A percentile compares a stretch with the other conserved stretches of the same genome.
phyloP scores from a whole-genome alignment of 495 filamentous ascomycete genomes.

The Gamarada debralockiae region DNA sequence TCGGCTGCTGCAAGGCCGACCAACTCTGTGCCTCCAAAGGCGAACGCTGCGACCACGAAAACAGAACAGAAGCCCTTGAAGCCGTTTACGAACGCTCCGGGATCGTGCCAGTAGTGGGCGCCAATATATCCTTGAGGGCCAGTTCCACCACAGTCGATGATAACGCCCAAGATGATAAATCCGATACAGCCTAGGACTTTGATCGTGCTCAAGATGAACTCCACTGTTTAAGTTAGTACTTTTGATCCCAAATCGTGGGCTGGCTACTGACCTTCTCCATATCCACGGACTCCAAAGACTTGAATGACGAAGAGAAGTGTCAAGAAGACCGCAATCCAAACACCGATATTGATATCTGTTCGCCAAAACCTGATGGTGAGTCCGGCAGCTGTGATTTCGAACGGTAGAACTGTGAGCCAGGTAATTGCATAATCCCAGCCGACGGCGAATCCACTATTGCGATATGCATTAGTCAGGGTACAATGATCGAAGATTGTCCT shows the following conservation, averaged over 20 bases:
- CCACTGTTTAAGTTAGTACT: no score
- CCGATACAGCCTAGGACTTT: constrained; percentile 41
- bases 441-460: constrained; percentile 88
- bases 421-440: constrained; percentile 70
- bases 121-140: constrained; percentile 50
- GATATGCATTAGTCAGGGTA: no score
- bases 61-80: constrained; percentile 67
- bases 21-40: constrained; percentile 66
- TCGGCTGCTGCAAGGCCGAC: constrained; percentile 77
- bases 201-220: constrained; percentile 23
- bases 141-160: constrained; percentile 45
- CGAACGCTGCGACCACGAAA: constrained; percentile 63
- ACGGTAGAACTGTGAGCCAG: constrained; percentile 55
- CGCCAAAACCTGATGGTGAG: constrained; percentile 21
- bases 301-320: constrained; percentile 56
- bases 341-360: no score
- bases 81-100: constrained; percentile 60
- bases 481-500: no score
- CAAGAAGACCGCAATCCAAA: constrained; percentile 59
- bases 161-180: constrained; percentile 50
- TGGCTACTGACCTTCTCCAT: no score
- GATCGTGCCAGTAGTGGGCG: constrained; percentile 46
- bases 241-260: no score
- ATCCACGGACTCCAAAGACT: constrained; percentile 68
- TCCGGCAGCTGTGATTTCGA: constrained; percentile 53